Evolutionary conservation across 768 basidiomycete genomes (phyloP), one percentile per base, ranked within the genome.

Genomic region (Phlebiopsis gigantea): DNA sequence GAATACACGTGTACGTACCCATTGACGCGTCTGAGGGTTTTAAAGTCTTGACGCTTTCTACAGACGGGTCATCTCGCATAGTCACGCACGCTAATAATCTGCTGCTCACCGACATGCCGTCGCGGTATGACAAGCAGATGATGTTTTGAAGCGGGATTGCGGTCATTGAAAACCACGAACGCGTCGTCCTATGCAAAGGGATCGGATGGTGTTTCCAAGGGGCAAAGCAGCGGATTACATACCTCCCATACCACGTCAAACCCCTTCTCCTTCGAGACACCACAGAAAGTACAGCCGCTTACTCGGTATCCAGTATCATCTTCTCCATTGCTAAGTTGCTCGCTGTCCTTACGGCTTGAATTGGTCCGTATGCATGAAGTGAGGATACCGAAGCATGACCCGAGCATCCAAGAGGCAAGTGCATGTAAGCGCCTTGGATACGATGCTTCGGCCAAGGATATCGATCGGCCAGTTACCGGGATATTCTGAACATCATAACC

Each of bases 21-120:
- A 87, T 71, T 24, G 70, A 63, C 1, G 73, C 73, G 58, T 90
- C 82, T 7, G 64, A 56, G 57, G 63, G 65, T 5, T 59, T 66
- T 26, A 90, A 65, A 1, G 74, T 65, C 61, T 72, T 79, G 19
- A 89, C 79, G 53, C 80, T 89, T 30, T 65, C 88, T 89, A 15
- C 30, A 7, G 5, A 10, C 8, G 14, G 58, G 24, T 58, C 22
- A 50, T 10, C 25, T 41, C 46, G 41, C n/a, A n/a, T n/a, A n/a
- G 26, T 34, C 53, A 26, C 5, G 31, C 55, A 5, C 19, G 41
- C 53, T 43, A 12, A 24, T 34, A 49, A 55, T 41, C 53, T 6
- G 22, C n/a, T 26, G 48, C 66, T 45, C 46, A 73, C 75, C 68
- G 56, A 76, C 65, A 53, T 76, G 75, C 17, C 56, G 55, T 42